A percentile compares a stretch with the other conserved stretches of the same genome.
These are phyloP conservation scores for Salix udensis DNA, from an alignment of 345 rosid species.

Conservation along the genomic window DNA sequence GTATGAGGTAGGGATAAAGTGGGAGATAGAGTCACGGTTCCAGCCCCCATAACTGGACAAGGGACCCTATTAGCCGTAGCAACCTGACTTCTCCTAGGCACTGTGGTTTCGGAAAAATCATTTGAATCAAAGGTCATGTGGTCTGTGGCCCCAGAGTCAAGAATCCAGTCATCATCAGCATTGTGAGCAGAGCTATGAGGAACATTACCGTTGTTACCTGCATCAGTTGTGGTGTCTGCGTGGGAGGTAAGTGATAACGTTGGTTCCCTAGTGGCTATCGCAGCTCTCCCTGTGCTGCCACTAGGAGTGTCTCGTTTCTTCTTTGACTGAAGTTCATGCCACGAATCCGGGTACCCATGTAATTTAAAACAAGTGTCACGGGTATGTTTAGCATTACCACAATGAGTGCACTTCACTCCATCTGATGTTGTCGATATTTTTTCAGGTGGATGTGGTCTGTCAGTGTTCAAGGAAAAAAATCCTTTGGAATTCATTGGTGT, in stretches of 20 bases:
- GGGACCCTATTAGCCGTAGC: neutral
- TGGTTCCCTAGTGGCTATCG: neutral
- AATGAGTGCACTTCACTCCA: no score
- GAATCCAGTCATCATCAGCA: neutral
- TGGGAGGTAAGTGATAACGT: neutral
- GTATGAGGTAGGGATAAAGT: neutral
- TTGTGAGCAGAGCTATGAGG: no score
- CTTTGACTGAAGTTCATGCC: neutral
- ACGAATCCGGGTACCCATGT: neutral
- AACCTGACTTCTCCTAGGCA: neutral
- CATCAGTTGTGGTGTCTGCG: neutral
- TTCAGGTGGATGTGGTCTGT: no score
- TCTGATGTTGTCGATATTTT: no score
- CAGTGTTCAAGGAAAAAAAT: no score
- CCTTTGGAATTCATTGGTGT: no score
- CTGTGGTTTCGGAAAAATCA: neutral
- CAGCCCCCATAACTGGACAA: neutral
- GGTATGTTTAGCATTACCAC: no score
- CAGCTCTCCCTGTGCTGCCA: neutral
- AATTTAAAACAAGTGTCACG: no score
- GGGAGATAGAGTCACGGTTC: neutral
- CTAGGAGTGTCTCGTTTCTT: neutral
- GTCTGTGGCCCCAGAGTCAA: neutral
- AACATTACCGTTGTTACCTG: neutral
- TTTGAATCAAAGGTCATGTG: neutral